phyloP scores from a whole-genome alignment of 306 rosid species.

The Prosopis cineraria region DNA sequence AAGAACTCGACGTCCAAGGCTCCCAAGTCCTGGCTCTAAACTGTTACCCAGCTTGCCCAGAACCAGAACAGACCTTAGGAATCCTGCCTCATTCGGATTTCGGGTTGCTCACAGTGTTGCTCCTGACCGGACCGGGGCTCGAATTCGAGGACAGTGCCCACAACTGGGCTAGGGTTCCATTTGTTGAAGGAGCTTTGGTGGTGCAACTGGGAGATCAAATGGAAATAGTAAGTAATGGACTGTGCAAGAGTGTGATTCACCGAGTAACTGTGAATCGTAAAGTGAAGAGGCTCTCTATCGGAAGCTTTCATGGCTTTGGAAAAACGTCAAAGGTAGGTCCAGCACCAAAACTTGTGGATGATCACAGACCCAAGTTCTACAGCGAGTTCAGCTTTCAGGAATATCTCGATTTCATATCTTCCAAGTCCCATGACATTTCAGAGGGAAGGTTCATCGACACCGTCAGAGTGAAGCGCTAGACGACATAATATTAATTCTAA shows the following conservation, averaged over 20 bases:
- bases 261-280: conserved; percentile 39
- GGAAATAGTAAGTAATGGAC: conserved; percentile 59
- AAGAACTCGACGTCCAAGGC: conserved; percentile 46
- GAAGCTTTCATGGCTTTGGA: conserved; percentile 50
- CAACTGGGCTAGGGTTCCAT: conserved; percentile 48
- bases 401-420: conserved; percentile 45
- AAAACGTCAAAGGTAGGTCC: conserved; percentile 49
- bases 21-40: conserved; percentile 48
- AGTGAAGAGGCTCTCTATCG: conserved; percentile 47
- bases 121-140: conserved; percentile 49
- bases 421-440: conserved; percentile 34
- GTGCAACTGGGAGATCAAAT: conserved; percentile 60
- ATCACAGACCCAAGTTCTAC: conserved; percentile 37
- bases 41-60: conserved; percentile 59
- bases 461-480: conserved; percentile 18
- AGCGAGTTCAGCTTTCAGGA: conserved; percentile 55
- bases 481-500: too few species aligned
- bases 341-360: conserved; percentile 46
- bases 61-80: conserved; percentile 51
- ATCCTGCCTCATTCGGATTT: conserved; percentile 55
- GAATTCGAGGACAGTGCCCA: conserved; percentile 38
- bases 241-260: conserved; percentile 51
- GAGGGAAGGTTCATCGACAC: conserved; percentile 45
- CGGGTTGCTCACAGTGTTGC: conserved; percentile 49
- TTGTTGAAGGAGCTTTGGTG: conserved; percentile 47